These are phyloP conservation scores for Mycosphaerella arachidis DNA, from an alignment of 2,329 filamentous ascomycete genomes.

Conservation along the genomic window DNA sequence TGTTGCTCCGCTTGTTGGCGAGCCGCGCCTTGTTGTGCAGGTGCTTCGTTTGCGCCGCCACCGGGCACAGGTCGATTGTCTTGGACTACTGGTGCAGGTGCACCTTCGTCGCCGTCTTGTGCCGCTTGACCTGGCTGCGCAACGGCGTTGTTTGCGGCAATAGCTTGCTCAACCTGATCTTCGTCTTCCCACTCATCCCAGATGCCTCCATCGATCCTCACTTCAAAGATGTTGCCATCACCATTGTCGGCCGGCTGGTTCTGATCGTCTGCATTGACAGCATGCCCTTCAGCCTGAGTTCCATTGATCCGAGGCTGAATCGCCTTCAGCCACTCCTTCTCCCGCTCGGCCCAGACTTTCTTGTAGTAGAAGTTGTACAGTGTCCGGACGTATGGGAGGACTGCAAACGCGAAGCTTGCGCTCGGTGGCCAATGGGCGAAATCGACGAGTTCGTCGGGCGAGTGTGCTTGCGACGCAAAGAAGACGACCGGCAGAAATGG, in stretches of 20 bases:
- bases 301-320: slow-evolving; percentile 51
- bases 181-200: slow-evolving; percentile 41
- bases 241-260: slow-evolving; percentile 17
- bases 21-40: neutral
- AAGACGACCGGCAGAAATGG: slow-evolving; percentile 60
- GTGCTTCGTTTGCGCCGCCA: slow-evolving; percentile 4
- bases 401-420: slow-evolving; percentile 60
- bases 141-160: slow-evolving; percentile 26
- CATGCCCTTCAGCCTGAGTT: slow-evolving; percentile 28
- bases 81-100: slow-evolving; percentile 13
- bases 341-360: slow-evolving; percentile 52
- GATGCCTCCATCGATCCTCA: slow-evolving; percentile 37
- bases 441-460: slow-evolving; percentile 42
- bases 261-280: slow-evolving; percentile 13
- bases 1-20: slow-evolving; percentile 6
- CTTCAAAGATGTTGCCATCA: slow-evolving; percentile 33
- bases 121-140: slow-evolving; percentile 29
- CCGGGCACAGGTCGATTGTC: slow-evolving; percentile 13
- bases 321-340: slow-evolving; percentile 59
- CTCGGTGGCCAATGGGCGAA: slow-evolving; percentile 62
- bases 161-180: slow-evolving; percentile 28
- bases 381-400: slow-evolving; percentile 61
- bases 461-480: slow-evolving; percentile 52
- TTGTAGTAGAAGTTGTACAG: slow-evolving; percentile 62
- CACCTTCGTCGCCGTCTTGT: slow-evolving; percentile 42